A percentile compares a stretch with the other conserved stretches of the same genome.
Evolutionary conservation across 1,284 basidiomycete genomes (phyloP).

Genomic region (Inonotus hispidus): DNA sequence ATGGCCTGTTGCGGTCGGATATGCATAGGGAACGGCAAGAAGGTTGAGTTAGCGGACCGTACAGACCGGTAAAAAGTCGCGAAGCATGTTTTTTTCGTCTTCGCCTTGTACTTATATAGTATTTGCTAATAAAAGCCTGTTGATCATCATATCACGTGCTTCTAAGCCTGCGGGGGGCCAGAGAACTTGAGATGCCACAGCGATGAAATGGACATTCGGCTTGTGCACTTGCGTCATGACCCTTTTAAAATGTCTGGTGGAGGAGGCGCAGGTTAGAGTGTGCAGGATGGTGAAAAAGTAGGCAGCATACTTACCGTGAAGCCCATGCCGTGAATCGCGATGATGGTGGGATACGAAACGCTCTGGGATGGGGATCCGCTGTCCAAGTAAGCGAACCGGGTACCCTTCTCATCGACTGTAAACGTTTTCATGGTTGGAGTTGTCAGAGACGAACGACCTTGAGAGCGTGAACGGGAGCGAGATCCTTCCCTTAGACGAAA

Average conservation of each 20-base stretch:
- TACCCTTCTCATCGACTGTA: background rate
- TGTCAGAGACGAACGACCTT: background rate
- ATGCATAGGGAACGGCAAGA: no score
- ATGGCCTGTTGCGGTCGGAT: background rate
- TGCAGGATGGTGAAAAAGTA: background rate
- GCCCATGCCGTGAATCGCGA: constrained; percentile 1
- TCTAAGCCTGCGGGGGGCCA: no score
- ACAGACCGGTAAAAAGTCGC: no score
- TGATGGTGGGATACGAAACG: background rate
- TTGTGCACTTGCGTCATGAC: constrained; percentile 20
- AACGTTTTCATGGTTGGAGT: background rate
- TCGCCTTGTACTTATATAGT: no score
- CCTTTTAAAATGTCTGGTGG: background rate
- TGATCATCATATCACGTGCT: no score
- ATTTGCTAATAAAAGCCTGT: no score
- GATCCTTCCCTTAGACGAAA: background rate
- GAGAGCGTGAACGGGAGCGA: background rate
- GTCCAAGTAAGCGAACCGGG: background rate
- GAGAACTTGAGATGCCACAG: no score
- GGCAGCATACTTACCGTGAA: background rate
- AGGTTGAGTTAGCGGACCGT: no score
- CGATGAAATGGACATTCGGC: constrained; percentile 25
- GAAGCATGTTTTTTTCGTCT: no score
- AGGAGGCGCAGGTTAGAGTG: background rate
- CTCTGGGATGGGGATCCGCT: background rate